These are phyloP conservation scores for Fusarium sp. DNA, from an alignment of 2,329 filamentous ascomycete genomes.

Conservation along the genomic window DNA sequence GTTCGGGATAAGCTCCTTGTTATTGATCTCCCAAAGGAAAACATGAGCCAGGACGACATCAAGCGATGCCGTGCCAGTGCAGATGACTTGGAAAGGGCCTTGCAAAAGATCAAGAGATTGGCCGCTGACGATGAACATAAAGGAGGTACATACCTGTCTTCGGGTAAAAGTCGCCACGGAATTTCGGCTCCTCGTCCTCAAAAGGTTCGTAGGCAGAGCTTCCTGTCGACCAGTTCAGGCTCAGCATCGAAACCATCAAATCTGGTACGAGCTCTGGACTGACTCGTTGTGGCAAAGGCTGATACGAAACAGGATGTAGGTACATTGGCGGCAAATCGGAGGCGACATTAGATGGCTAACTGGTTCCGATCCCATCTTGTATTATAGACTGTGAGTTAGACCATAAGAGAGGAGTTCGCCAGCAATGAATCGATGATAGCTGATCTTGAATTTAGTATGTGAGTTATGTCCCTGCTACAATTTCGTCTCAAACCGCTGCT, in stretches of 20 bases:
- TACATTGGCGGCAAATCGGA: background rate
- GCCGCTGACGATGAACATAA: background rate
- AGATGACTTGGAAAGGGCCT: background rate
- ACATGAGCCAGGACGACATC: background rate
- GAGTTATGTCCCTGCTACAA: background rate
- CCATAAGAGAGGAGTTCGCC: background rate
- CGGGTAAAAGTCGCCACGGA: background rate
- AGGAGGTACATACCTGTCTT: slow-evolving; percentile 6
- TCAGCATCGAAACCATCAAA: background rate
- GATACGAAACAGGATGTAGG: slow-evolving; percentile 1
- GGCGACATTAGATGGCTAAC: background rate
- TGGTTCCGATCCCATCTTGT: background rate
- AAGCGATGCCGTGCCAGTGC: slow-evolving; percentile 2
- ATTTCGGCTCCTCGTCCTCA: background rate
- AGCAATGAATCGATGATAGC: background rate
- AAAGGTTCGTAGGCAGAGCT: background rate
- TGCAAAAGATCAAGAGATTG: background rate
- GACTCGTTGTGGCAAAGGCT: background rate
- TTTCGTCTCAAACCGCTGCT: background rate
- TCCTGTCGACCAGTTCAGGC: background rate
- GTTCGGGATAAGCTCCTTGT: slow-evolving; percentile 13
- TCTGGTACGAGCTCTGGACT: background rate
- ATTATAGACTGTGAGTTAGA: slow-evolving; percentile 9
- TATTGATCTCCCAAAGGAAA: background rate
- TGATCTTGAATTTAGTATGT: background rate